Evolutionary conservation across 371 early-diverging fungal species (phyloP).

Genomic region (Umbelopsis sp.): DNA sequence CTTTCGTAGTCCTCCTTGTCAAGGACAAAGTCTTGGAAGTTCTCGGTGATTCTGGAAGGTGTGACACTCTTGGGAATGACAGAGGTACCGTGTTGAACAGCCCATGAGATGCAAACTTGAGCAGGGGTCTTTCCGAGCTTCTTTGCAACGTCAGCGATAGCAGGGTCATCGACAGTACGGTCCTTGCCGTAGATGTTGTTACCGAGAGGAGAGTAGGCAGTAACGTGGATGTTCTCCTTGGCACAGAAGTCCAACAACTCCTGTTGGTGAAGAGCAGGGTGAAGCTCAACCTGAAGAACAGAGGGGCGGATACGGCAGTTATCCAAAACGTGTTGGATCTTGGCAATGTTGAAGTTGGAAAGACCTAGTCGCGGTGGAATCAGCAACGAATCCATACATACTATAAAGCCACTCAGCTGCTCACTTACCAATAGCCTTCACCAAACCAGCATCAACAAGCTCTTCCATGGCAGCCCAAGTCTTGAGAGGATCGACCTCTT

Average conservation of each 20-base stretch:
- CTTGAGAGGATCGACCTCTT: conserved; percentile 50
- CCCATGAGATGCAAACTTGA: conserved; percentile 83
- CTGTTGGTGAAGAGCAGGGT: conserved; percentile 58
- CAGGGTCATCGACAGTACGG: conserved; percentile 60
- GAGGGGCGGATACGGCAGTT: conserved; percentile 65
- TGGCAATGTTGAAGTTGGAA: conserved; percentile 67
- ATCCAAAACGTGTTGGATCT: conserved; percentile 54
- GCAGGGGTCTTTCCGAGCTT: conserved; percentile 70
- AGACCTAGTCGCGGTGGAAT: conserved; percentile 27
- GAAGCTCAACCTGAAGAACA: conserved; percentile 67
- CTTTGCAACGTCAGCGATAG: conserved; percentile 62
- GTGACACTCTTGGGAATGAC: conserved; percentile 65
- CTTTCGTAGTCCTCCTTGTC: conserved; percentile 53
- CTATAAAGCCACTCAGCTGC: too few species aligned
- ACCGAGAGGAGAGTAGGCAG: conserved; percentile 49
- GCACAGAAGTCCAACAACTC: conserved; percentile 44
- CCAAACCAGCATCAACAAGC: conserved; percentile 54
- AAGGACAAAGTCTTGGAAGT: conserved; percentile 59
- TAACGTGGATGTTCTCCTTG: conserved; percentile 37
- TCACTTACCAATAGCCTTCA: conserved; percentile 52
- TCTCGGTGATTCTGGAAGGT: conserved; percentile 53
- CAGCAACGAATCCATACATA: too few species aligned
- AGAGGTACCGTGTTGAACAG: conserved; percentile 63
- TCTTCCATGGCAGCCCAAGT: conserved; percentile 84
- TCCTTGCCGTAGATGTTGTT: conserved; percentile 71